phyloP scores from a whole-genome alignment of 805 yeast genomes.

The Saccharomyces paradoxus region DNA sequence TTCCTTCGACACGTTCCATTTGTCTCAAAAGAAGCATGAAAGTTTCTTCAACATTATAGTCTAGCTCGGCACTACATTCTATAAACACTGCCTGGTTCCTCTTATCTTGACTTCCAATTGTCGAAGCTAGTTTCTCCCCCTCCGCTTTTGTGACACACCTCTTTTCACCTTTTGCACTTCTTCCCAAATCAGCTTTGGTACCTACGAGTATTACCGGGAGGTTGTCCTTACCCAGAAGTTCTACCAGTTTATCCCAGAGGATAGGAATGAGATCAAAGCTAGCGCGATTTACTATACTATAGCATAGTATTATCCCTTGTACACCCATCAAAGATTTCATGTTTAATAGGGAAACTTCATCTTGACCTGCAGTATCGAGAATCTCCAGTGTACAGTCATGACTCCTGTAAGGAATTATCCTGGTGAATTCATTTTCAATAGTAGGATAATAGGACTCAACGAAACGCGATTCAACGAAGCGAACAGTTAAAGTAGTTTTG shows the following conservation, averaged over 20 bases:
- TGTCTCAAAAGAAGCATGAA: constrained; percentile 14
- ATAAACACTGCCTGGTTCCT: constrained; percentile 16
- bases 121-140: neutral
- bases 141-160: constrained; percentile 6
- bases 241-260: constrained; percentile 76
- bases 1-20: constrained; percentile 13
- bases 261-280: constrained; percentile 70
- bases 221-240: constrained; percentile 51
- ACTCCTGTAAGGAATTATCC: constrained; percentile 57
- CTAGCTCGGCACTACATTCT: constrained; percentile 24
- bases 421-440: constrained; percentile 70
- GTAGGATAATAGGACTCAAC: constrained; percentile 88
- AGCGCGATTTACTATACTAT: constrained; percentile 69
- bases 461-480: constrained; percentile 81
- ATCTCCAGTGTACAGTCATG: constrained; percentile 69
- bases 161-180: constrained; percentile 3
- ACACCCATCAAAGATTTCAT: constrained; percentile 73
- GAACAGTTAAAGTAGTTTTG: constrained; percentile 74
- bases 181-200: constrained; percentile 21
- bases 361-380: constrained; percentile 90
- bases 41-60: constrained; percentile 19
- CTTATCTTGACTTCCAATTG: neutral
- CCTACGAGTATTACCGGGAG: constrained; percentile 67
- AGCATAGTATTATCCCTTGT: constrained; percentile 76
- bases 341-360: constrained; percentile 73